A percentile compares a stretch with the other conserved stretches of the same genome.
These are phyloP conservation scores for Neofusicoccum parvum DNA, from an alignment of 2,329 filamentous ascomycete genomes.

Conservation along the genomic window DNA sequence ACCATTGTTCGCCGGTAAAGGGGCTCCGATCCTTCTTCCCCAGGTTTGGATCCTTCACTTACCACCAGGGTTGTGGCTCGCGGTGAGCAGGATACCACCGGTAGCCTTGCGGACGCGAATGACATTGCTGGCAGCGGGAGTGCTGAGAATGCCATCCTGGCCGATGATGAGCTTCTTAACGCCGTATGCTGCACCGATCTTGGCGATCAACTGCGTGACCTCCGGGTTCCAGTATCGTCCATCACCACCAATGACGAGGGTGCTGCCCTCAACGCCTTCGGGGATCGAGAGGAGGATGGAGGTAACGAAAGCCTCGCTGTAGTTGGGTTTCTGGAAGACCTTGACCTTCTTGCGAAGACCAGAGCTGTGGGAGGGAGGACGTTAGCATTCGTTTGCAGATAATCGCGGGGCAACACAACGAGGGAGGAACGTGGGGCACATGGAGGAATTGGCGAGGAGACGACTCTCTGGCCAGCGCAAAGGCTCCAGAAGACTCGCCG, in stretches of 20 bases:
- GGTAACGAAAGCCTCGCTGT: conserved; percentile 93
- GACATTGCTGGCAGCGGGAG: conserved; percentile 91
- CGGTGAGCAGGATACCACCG: conserved; percentile 93
- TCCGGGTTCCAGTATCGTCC: conserved; percentile 97
- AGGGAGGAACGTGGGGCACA: too few relatives aligned
- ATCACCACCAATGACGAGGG: conserved; percentile 96
- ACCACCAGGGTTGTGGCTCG: conserved; percentile 98
- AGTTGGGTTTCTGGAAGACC: conserved; percentile 92
- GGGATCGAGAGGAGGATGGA: conserved; percentile 96
- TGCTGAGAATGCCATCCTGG: conserved; percentile 94
- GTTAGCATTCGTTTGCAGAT: neutral
- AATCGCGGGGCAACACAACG: neutral
- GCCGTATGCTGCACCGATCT: conserved; percentile 94
- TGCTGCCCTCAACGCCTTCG: conserved; percentile 83
- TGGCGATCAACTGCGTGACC: conserved; percentile 93
- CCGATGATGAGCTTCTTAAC: conserved; percentile 99
- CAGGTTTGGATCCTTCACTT: conserved; percentile 40
- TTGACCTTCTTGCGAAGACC: conserved; percentile 99
- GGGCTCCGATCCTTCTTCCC: neutral
- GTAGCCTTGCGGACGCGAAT: conserved; percentile 95
- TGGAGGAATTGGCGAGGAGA: too few relatives aligned
- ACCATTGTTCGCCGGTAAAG: neutral
- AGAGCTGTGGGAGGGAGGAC: conserved; percentile 61
- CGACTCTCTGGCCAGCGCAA: too few relatives aligned
- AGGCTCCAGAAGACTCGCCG: too few relatives aligned